phyloP scores from a whole-genome alignment of 805 yeast genomes.

The Zygoascus tannicola region DNA sequence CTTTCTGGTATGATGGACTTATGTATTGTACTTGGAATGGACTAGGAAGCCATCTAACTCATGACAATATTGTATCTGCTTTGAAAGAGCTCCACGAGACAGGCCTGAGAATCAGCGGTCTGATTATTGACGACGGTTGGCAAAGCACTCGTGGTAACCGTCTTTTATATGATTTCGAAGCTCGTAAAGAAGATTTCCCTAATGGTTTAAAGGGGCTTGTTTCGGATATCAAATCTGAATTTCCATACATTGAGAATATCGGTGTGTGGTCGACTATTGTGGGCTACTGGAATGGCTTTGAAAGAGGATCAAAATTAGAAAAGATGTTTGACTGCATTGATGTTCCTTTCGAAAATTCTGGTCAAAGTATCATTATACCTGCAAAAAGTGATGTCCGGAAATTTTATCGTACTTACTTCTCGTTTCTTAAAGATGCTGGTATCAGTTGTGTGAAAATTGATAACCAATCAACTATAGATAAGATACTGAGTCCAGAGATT shows the following conservation, averaged over 20 bases:
- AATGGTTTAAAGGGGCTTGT: constrained; percentile 23
- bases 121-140: constrained; percentile 29
- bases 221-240: constrained; percentile 12
- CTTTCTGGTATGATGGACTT: constrained; percentile 21
- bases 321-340: constrained; percentile 13
- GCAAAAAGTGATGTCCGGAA: constrained; percentile 10
- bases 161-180: constrained; percentile 19
- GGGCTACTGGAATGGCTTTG: constrained; percentile 27
- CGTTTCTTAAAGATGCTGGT: constrained; percentile 18
- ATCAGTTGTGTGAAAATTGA: constrained; percentile 25
- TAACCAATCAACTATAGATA: constrained; percentile 22
- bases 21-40: constrained; percentile 29
- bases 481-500: constrained; percentile 9
- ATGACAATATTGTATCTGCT: constrained; percentile 16
- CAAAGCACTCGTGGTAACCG: constrained; percentile 18
- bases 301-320: constrained; percentile 18
- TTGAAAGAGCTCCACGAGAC: constrained; percentile 18
- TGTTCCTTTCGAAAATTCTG: constrained; percentile 2
- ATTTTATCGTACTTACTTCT: constrained; percentile 23
- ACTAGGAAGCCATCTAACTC: constrained; percentile 20
- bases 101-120: constrained; percentile 16
- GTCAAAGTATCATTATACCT: constrained; percentile 5
- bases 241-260: constrained; percentile 21
- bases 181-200: constrained; percentile 21
- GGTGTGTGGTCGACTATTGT: constrained; percentile 28